These are phyloP conservation scores for Laguncularia racemosa DNA, from an alignment of 345 rosid species.

Conservation along the genomic window DNA sequence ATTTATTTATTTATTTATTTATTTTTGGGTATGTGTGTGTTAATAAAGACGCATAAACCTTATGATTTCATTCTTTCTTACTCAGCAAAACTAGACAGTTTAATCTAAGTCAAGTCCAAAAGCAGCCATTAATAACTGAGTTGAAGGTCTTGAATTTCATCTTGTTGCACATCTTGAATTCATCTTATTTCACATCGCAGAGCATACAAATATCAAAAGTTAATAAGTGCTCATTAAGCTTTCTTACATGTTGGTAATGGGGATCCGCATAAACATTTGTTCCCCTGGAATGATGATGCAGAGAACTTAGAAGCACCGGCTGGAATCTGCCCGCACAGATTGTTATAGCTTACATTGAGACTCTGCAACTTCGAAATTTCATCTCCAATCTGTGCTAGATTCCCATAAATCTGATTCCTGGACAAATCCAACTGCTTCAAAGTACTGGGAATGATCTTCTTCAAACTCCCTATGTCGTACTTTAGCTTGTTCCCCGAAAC, in stretches of 20 bases:
- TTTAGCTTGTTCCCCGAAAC: slow-evolving; percentile 46
- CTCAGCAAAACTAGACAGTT: too few relatives aligned
- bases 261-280: slow-evolving; percentile 50
- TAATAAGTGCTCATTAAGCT: too few relatives aligned
- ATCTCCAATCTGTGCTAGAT: slow-evolving; percentile 28
- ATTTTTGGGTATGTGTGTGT: too few relatives aligned
- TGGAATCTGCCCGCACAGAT: slow-evolving; percentile 68
- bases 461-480: slow-evolving; percentile 41
- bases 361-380: slow-evolving; percentile 31
- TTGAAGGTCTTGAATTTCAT: too few relatives aligned
- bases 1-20: too few relatives aligned
- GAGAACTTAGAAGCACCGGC: slow-evolving; percentile 29
- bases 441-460: slow-evolving; percentile 21
- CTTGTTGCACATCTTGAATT: too few relatives aligned
- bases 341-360: slow-evolving; percentile 50
- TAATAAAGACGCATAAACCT: too few relatives aligned
- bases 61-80: too few relatives aligned
- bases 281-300: slow-evolving; percentile 39
- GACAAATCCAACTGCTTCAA: slow-evolving; percentile 49
- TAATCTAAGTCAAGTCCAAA: too few relatives aligned
- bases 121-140: too few relatives aligned
- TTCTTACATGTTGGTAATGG: slow-evolving; percentile 43
- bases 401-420: slow-evolving; percentile 44
- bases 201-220: too few relatives aligned
- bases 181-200: too few relatives aligned